Percentiles rank a stretch among this genome's conserved stretches.
These are phyloP conservation scores for Neobulgaria alba DNA, from an alignment of 2,329 filamentous ascomycete genomes.

Conservation along the genomic window DNA sequence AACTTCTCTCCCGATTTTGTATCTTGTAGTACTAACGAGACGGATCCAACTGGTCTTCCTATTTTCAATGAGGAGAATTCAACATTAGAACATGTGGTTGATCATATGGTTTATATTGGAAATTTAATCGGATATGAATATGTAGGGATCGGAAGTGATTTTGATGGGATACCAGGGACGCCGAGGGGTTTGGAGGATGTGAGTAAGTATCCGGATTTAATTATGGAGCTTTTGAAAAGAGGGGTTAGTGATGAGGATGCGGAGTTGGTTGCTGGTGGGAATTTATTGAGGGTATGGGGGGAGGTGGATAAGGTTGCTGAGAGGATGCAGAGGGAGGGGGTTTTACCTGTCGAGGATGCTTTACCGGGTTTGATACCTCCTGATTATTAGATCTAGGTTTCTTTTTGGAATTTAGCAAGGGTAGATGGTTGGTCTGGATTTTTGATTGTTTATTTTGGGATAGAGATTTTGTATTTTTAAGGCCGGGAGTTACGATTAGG, in stretches of 20 bases:
- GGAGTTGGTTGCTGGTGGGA: slow-evolving; percentile 68
- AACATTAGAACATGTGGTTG: slow-evolving; percentile 68
- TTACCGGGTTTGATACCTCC: slow-evolving; percentile 26
- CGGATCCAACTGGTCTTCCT: slow-evolving; percentile 55
- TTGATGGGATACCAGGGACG: slow-evolving; percentile 63
- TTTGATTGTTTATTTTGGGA: too few species aligned
- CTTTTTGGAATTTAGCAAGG: too few species aligned
- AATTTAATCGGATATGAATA: slow-evolving; percentile 76
- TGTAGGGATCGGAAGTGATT: slow-evolving; percentile 84
- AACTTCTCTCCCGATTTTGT: slow-evolving; percentile 83
- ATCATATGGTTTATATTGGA: slow-evolving; percentile 78
- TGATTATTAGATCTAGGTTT: too few species aligned
- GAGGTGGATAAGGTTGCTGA: slow-evolving; percentile 66
- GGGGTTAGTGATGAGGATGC: slow-evolving; percentile 69
- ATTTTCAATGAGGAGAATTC: slow-evolving; percentile 58
- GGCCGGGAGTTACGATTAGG: too few species aligned
- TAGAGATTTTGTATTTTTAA: too few species aligned
- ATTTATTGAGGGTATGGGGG: slow-evolving; percentile 76
- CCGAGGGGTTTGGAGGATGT: slow-evolving; percentile 78
- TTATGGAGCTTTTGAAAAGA: slow-evolving; percentile 63
- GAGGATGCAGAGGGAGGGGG: slow-evolving; percentile 51
- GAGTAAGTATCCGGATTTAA: slow-evolving; percentile 68
- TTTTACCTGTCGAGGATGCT: slow-evolving; percentile 41
- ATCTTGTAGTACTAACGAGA: slow-evolving; percentile 50
- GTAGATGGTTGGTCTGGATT: too few species aligned